phyloP scores from a whole-genome alignment of 1,139 yeast species.

The Geotrichum australiense region DNA sequence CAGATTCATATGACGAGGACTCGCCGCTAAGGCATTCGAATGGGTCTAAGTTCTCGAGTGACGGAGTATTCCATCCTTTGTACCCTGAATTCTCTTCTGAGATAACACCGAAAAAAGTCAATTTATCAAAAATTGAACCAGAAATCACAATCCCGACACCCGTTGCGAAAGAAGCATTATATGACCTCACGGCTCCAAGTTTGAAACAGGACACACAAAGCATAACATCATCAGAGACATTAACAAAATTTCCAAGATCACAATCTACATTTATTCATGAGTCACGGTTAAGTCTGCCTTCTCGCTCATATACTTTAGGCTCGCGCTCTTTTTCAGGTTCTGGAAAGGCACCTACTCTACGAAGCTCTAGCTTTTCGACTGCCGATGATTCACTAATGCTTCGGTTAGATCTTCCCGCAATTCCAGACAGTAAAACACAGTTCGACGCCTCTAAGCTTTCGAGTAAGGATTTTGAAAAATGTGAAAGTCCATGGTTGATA shows the following conservation, averaged over 20 bases:
- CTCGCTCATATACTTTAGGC: slow-evolving; percentile 16
- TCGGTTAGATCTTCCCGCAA: slow-evolving; percentile 31
- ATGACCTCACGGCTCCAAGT: no score
- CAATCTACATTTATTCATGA: slow-evolving; percentile 13
- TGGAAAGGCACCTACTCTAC: slow-evolving; percentile 17
- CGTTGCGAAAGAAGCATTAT: no score
- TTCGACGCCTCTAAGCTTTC: slow-evolving; percentile 40
- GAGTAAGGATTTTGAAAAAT: slow-evolving; percentile 35
- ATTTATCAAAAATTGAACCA: no score
- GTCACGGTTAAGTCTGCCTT: slow-evolving; percentile 12
- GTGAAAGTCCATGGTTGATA: slow-evolving; percentile 48
- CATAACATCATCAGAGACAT: slow-evolving; percentile 11
- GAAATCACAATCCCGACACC: no score
- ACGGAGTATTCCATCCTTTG: no score
- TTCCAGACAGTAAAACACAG: slow-evolving; percentile 30
- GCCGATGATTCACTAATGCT: slow-evolving; percentile 27
- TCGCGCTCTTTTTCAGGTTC: slow-evolving; percentile 15
- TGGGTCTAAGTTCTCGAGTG: slow-evolving; percentile 1
- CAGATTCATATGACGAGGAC: slow-evolving; percentile 11
- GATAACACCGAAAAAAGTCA: no score
- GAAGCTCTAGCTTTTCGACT: slow-evolving; percentile 25
- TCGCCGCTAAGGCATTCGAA: slow-evolving; percentile 7
- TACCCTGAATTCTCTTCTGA: no score
- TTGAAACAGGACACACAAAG: no score
- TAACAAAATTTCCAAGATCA: slow-evolving; percentile 12